phyloP scores from a whole-genome alignment of 495 filamentous ascomycete species.

The Penicillium coprophilum region DNA sequence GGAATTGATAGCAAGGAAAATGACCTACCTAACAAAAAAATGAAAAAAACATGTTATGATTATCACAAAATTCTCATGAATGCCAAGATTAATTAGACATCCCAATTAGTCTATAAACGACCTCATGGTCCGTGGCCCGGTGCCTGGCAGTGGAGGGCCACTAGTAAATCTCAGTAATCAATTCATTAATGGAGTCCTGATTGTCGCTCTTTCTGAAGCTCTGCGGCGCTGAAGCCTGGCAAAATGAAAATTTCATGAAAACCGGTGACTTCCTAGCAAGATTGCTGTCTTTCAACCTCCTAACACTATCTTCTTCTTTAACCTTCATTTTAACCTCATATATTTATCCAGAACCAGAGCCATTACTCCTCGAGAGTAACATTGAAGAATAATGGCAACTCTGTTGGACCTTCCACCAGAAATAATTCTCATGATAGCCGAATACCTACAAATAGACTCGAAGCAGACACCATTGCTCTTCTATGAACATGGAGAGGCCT shows the following conservation, averaged over 20 bases:
- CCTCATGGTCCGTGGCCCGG: not conserved
- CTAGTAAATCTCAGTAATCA: not conserved
- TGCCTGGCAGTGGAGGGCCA: too few species aligned
- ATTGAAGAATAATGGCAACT: not conserved
- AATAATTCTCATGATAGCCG: not conserved
- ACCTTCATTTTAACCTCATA: not conserved
- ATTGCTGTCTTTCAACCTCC: too few species aligned
- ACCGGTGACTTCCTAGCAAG: too few species aligned
- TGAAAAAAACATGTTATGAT: not conserved
- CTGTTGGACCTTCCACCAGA: slow-evolving; percentile 7
- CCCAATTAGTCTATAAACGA: not conserved
- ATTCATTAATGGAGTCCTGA: not conserved
- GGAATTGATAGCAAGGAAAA: not conserved
- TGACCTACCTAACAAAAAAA: not conserved
- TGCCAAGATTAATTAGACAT: not conserved
- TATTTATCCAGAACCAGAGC: not conserved
- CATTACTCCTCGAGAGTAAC: not conserved
- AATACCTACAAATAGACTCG: slow-evolving; percentile 5
- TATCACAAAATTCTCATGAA: not conserved
- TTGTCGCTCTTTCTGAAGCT: too few species aligned
- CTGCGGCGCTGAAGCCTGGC: too few species aligned
- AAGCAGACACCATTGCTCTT: not conserved
- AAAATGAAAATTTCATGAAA: too few species aligned
- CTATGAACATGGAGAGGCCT: not conserved
- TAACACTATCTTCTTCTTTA: not conserved